Base-by-base conservation (phyloP, 2,329 filamentous ascomycete species). In the Aspergillus chevalieri region DNA sequence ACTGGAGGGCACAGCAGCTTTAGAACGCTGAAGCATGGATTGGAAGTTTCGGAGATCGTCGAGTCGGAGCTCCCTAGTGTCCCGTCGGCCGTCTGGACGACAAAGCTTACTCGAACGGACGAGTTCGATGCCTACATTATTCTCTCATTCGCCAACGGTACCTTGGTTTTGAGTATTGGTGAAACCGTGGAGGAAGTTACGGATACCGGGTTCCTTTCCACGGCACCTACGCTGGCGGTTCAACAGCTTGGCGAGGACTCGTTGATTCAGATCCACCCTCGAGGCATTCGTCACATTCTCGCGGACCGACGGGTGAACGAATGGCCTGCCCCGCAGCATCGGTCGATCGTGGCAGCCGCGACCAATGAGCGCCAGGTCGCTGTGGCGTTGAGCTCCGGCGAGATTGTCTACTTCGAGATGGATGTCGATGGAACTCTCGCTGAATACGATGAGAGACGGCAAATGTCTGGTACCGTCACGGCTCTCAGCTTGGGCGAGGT, bases 401-500 rank as follows among this genome's bases (percentile, higher is more conserved):
- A 98, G 68, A 92, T 98, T 55, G 88, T 95, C 39, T 98, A 97
- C 65, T 98, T 98, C 59, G 94, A 98, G 67, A 92, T 96, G 83
- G 93, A 96, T 62, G 80, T 83, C 0, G 92, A 97, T 68, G 91
- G 91, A 26, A 87, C 87, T 3, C 77, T 97, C 28, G 89, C 89
- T 30, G 92, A 97, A 72, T 95, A 96, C 57, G 87, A 97, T 57
- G 91, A 97, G 63, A 90, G 92, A 67, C 89, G 90, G 61, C 87
- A 94, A 62, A 93, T 98, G 87, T 90, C 87, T 47, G 92, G 90
- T 43, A 96, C 91, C 0, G 91, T 98, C 44, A 97, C 91, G 15
- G 94, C 88, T 57, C 76, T 98, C n/a, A 95, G 91, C 60, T 78
- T 99, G 46, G 93, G 92, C 2, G 87, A 93, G 47, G 90, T 97